Percentiles rank a stretch among this genome's conserved stretches.
phyloP scores from a whole-genome alignment of 2,329 filamentous ascomycete species.

The Fusarium paranaense region DNA sequence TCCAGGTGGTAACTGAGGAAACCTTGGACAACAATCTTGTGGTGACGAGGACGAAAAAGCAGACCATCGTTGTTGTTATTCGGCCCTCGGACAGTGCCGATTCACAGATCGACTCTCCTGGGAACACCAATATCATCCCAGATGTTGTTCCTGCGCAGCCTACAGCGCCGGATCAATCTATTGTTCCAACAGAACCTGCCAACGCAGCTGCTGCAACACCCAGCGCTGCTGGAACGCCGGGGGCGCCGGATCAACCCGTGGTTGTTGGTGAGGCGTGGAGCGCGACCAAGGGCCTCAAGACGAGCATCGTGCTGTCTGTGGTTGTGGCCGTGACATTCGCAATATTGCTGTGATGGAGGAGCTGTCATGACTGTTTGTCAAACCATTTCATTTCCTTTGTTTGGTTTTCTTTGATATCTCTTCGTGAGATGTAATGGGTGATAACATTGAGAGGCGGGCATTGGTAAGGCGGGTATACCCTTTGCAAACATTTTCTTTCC shows the following conservation, averaged over 20 bases:
- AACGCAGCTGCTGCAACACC: not conserved
- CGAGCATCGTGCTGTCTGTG: slow-evolving; percentile 20
- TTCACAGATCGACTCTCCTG: not conserved
- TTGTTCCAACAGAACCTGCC: slow-evolving; percentile 2
- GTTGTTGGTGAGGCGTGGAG: slow-evolving; percentile 20
- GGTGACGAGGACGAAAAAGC: slow-evolving; percentile 19
- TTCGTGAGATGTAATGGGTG: not conserved
- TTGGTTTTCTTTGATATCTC: not conserved
- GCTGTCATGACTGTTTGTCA: not conserved
- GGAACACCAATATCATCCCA: not conserved
- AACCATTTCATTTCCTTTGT: not conserved
- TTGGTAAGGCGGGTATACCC: slow-evolving; percentile 16
- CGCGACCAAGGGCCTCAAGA: slow-evolving; percentile 13
- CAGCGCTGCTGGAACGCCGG: slow-evolving; percentile 24
- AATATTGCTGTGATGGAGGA: slow-evolving; percentile 12
- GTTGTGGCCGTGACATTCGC: slow-evolving; percentile 19
- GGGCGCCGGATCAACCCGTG: slow-evolving; percentile 10
- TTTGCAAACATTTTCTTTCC: slow-evolving; percentile 26
- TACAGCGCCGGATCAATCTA: not conserved
- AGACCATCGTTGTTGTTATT: slow-evolving; percentile 25
- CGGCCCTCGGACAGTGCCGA: not conserved
- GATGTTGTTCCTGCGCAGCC: not conserved
- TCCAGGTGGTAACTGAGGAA: slow-evolving; percentile 19
- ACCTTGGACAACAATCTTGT: slow-evolving; percentile 12
- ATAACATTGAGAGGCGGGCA: not conserved